phyloP scores from a whole-genome alignment of 176 grass and related monocot species.

The Melocanna baccifera region DNA sequence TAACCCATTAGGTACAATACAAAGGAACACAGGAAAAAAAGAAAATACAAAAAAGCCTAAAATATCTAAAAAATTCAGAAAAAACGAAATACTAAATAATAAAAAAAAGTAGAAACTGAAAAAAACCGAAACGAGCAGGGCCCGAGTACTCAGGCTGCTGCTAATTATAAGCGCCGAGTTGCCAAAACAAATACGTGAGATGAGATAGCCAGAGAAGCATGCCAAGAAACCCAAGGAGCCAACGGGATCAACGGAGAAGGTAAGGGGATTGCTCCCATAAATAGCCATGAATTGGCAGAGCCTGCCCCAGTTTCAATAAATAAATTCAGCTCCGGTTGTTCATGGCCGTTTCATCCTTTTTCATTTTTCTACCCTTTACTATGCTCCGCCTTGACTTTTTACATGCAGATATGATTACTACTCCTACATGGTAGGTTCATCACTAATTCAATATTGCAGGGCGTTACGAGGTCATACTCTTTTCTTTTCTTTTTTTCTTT shows the following conservation, averaged over 20 bases:
- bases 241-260: slow-evolving; percentile 17
- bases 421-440: not conserved
- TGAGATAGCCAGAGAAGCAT: not conserved
- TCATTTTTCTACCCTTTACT: not conserved
- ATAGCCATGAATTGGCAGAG: slow-evolving; percentile 8
- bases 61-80: too few relatives aligned
- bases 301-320: not conserved
- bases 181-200: not conserved
- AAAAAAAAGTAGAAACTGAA: too few relatives aligned
- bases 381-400: slow-evolving; percentile 30
- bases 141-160: slow-evolving; percentile 1
- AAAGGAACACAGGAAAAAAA: too few relatives aligned
- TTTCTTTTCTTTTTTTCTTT: too few relatives aligned
- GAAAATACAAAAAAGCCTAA: too few relatives aligned
- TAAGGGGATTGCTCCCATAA: slow-evolving; percentile 19
- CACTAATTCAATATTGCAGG: not conserved
- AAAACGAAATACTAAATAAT: too few relatives aligned
- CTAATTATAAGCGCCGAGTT: slow-evolving; percentile 27
- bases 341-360: slow-evolving; percentile 10
- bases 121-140: too few relatives aligned
- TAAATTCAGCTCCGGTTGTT: slow-evolving; percentile 19
- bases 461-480: too few relatives aligned
- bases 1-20: too few relatives aligned
- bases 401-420: slow-evolving; percentile 11
- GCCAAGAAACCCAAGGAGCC: slow-evolving; percentile 2